These are phyloP conservation scores for Aspergillus hancockii DNA, from an alignment of 495 filamentous ascomycete species.

Conservation along the genomic window DNA sequence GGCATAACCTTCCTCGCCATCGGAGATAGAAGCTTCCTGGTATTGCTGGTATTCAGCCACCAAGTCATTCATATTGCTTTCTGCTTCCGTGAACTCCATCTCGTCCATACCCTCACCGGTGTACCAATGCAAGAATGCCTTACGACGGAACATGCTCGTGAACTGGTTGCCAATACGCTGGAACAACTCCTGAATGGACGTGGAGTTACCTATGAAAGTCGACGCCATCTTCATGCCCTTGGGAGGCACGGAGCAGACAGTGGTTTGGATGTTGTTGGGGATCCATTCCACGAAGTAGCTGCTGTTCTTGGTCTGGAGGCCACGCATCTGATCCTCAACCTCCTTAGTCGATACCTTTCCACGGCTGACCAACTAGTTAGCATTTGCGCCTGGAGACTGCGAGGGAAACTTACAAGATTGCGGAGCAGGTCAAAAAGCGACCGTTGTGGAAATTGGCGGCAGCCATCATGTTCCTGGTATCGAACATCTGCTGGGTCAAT, in stretches of 20 bases:
- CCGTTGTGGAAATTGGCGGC: constrained; percentile 99
- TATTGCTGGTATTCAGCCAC: constrained; percentile 99
- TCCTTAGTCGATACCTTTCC: constrained; percentile 99
- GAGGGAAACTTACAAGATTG: constrained; percentile 70
- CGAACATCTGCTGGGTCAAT: constrained; percentile 99
- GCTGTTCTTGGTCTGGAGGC: constrained; percentile 99
- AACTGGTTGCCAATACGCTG: constrained; percentile 99
- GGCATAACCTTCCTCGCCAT: constrained; percentile 65
- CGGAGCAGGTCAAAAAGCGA: constrained; percentile 98
- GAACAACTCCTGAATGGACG: constrained; percentile 99
- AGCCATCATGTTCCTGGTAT: constrained; percentile 99
- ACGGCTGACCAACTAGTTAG: constrained; percentile 58
- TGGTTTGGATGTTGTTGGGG: constrained; percentile 99
- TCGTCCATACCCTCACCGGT: constrained; percentile 99
- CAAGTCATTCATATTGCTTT: constrained; percentile 99
- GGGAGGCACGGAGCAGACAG: constrained; percentile 97
- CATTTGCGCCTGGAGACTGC: not conserved
- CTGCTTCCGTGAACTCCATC: constrained; percentile 99
- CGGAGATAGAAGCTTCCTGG: constrained; percentile 90
- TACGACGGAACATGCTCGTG: constrained; percentile 99
- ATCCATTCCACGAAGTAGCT: constrained; percentile 99
- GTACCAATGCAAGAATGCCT: constrained; percentile 99
- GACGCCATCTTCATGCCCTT: constrained; percentile 98
- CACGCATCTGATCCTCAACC: constrained; percentile 99
- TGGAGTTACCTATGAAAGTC: constrained; percentile 99